phyloP scores from a whole-genome alignment of 805 yeast species.

The Candida coleopterorum region DNA sequence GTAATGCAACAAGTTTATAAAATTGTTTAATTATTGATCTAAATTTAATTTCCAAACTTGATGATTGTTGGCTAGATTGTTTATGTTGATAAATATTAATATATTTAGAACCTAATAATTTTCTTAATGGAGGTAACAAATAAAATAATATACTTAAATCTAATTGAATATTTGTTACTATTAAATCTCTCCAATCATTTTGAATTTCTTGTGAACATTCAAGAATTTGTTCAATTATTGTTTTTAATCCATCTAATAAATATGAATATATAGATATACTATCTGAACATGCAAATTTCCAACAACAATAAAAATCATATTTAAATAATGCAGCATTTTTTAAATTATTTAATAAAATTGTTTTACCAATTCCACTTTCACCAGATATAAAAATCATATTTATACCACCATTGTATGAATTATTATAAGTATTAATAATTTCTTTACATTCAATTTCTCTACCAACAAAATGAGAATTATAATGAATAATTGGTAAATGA shows the following conservation, averaged over 20 bases:
- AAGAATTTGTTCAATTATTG: constrained; percentile 37
- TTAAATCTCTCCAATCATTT: constrained; percentile 35
- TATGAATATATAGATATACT: constrained; percentile 25
- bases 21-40: constrained; percentile 39
- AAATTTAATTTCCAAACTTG: constrained; percentile 34
- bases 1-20: constrained; percentile 34
- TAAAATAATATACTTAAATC: constrained; percentile 39
- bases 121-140: constrained; percentile 42
- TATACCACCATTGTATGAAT: constrained; percentile 11
- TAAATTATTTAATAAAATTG: constrained; percentile 36
- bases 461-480: constrained; percentile 10
- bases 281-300: constrained; percentile 26
- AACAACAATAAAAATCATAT: constrained; percentile 24
- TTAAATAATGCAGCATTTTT: constrained; percentile 28
- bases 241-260: constrained; percentile 33
- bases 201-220: constrained; percentile 31
- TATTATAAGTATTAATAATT: constrained; percentile 7
- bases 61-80: constrained; percentile 14
- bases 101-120: constrained; percentile 41
- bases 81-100: constrained; percentile 11
- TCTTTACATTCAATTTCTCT: constrained; percentile 11
- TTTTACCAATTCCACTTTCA: constrained; percentile 43
- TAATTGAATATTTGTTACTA: constrained; percentile 32
- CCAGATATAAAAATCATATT: constrained; percentile 34
- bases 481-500: constrained; percentile 5